Conservation (phyloP, 805 yeast species). For the Spencermartinsiella europaea region DNA sequence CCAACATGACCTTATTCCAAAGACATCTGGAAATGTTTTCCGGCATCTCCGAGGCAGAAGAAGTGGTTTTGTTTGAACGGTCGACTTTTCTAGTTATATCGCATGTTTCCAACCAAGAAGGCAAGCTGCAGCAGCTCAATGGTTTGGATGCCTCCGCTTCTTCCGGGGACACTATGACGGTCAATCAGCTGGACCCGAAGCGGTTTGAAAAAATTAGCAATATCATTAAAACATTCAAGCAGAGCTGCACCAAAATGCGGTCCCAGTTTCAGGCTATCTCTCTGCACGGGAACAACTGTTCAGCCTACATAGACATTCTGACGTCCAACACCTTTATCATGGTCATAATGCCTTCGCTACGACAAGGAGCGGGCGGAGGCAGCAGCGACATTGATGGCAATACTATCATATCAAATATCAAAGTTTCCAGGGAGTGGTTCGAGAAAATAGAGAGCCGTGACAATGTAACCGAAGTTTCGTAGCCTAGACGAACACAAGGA, state of each 20-base stretch:
- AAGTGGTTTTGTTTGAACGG: conserved; percentile 85
- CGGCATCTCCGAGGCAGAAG: conserved; percentile 73
- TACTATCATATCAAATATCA: conserved; percentile 34
- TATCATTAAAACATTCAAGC: conserved; percentile 90
- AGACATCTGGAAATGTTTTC: conserved; percentile 69
- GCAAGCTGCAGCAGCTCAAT: conserved; percentile 4
- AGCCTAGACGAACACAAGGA: no score
- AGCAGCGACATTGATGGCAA: conserved; percentile 26
- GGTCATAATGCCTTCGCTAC: conserved; percentile 36
- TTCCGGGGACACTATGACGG: no score
- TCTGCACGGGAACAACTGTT: conserved; percentile 48
- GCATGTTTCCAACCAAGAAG: conserved; percentile 28
- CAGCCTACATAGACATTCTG: conserved; percentile 37
- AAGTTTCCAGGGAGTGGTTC: conserved; percentile 34
- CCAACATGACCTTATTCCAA: conserved; percentile 80
- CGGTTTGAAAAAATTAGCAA: conserved; percentile 91
- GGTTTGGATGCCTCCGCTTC: background rate
- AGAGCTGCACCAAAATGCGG: conserved; percentile 80
- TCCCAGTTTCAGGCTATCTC: conserved; percentile 76
- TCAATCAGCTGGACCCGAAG: conserved; percentile 64
- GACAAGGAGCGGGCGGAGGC: conserved; percentile 14
- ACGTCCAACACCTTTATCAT: conserved; percentile 41
- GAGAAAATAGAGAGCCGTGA: conserved; percentile 32
- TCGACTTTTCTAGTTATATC: conserved; percentile 85
- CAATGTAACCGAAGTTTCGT: no score